These are phyloP conservation scores for Crithidia sp. DNA, from an alignment of 208 protist species.

Conservation along the genomic window DNA sequence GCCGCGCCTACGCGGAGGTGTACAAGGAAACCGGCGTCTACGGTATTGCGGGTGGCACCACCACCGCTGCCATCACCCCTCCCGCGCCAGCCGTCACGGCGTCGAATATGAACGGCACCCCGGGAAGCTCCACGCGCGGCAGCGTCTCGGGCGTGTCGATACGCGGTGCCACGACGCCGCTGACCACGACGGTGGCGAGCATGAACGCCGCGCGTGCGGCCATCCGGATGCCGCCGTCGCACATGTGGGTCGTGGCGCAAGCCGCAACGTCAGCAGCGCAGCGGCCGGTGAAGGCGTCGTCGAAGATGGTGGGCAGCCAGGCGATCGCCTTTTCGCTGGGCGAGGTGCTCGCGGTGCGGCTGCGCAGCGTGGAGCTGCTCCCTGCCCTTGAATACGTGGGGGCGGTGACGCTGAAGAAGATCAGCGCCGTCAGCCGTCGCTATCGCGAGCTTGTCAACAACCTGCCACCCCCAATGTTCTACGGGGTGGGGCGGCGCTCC, in stretches of 20 bases:
- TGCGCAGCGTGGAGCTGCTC: constrained; percentile 72
- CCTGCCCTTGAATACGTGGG: constrained; percentile 77
- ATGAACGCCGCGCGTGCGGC: constrained; percentile 29
- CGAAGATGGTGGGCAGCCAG: constrained; percentile 26
- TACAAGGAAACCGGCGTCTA: constrained; percentile 36
- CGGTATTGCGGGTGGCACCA: constrained; percentile 37
- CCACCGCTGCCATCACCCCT: constrained; percentile 21
- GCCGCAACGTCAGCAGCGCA: constrained; percentile 13
- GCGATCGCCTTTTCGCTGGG: constrained; percentile 50
- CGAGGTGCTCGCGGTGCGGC: constrained; percentile 53
- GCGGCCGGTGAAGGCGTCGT: constrained; percentile 39
- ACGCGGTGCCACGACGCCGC: constrained; percentile 24
- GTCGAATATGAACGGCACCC: background rate
- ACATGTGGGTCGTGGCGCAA: constrained; percentile 40
- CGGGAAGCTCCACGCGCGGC: no score
- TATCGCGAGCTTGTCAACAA: constrained; percentile 74
- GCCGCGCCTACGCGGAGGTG: constrained; percentile 39
- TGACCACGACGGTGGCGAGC: constrained; percentile 24
- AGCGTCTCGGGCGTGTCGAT: constrained; percentile 9
- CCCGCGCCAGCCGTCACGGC: background rate
- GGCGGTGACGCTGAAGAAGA: constrained; percentile 60
- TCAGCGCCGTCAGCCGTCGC: constrained; percentile 62
- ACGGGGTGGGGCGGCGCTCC: constrained; percentile 32
- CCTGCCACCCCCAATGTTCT: constrained; percentile 74
- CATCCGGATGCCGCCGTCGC: constrained; percentile 20